phyloP scores from a whole-genome alignment of 2,329 filamentous ascomycete species.

The Graphilbum ipis-grandicollis region DNA sequence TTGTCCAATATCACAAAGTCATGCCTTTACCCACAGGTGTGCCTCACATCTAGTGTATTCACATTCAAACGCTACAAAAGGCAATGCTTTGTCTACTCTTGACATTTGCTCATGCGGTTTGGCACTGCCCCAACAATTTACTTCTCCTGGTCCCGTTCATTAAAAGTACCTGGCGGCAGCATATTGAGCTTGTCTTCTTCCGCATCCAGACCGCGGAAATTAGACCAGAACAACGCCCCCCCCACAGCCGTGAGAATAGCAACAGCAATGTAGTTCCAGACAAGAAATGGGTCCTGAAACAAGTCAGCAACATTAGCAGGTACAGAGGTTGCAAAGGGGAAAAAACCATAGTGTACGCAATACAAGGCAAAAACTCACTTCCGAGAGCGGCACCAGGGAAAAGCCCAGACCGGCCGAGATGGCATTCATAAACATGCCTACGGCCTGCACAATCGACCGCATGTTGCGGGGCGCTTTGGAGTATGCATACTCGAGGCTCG shows the following conservation, averaged over 20 bases:
- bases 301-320: too few species aligned
- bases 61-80: too few species aligned
- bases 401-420: not conserved
- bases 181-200: constrained; percentile 2
- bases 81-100: too few species aligned
- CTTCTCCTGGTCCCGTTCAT: not conserved
- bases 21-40: too few species aligned
- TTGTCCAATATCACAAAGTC: too few species aligned
- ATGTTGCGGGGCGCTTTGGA: constrained; percentile 62
- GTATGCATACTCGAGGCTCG: constrained; percentile 55
- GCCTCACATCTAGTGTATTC: too few species aligned
- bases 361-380: constrained; percentile 12
- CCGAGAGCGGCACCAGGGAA: constrained; percentile 30
- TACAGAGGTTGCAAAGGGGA: too few species aligned
- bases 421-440: not conserved
- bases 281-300: constrained; percentile 41
- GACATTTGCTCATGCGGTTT: too few species aligned
- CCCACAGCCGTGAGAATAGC: constrained; percentile 46
- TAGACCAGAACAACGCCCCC: constrained; percentile 48
- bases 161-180: not conserved
- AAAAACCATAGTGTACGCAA: too few species aligned
- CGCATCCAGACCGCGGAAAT: constrained; percentile 1
- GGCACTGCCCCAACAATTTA: too few species aligned
- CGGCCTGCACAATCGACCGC: constrained; percentile 40
- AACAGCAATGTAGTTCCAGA: constrained; percentile 57